Evolutionary conservation across 2,329 filamentous ascomycete species (phyloP).

Genomic region (Chaetomium olivaceum): DNA sequence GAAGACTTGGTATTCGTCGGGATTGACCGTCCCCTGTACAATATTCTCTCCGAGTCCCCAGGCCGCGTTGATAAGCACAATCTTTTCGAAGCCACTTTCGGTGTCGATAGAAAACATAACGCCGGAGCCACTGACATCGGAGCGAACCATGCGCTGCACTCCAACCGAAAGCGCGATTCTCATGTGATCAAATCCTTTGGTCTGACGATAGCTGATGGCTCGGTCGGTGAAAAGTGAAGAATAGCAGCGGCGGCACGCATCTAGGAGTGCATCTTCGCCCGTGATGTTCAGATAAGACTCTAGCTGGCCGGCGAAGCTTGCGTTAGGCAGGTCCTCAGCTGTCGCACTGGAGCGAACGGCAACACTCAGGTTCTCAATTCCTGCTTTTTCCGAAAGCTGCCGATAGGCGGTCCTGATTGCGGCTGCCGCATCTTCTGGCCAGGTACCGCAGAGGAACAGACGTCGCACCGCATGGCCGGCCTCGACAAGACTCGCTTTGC

Average conservation of each 20-base stretch:
- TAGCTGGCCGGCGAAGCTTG: constrained; percentile 43
- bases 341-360: constrained; percentile 44
- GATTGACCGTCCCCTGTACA: constrained; percentile 42
- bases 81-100: constrained; percentile 42
- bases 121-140: constrained; percentile 40
- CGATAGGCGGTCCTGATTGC: constrained; percentile 37
- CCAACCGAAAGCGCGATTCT: constrained; percentile 37
- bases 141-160: constrained; percentile 39
- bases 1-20: constrained; percentile 44
- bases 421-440: constrained; percentile 35
- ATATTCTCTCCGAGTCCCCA: constrained; percentile 45
- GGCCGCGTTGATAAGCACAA: constrained; percentile 41
- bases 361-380: constrained; percentile 35
- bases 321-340: constrained; percentile 43
- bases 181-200: constrained; percentile 35
- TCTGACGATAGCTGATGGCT: constrained; percentile 41
- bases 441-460: constrained; percentile 38
- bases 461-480: constrained; percentile 36
- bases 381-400: constrained; percentile 32
- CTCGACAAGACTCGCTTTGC: constrained; percentile 36
- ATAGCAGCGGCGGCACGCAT: constrained; percentile 42
- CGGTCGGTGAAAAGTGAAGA: constrained; percentile 43
- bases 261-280: constrained; percentile 36
- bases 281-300: constrained; percentile 43
- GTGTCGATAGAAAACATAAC: constrained; percentile 46